These are phyloP conservation scores for Phytophthora cryptogea DNA, from an alignment of 352 stramenopile genomes.

Conservation along the genomic window DNA sequence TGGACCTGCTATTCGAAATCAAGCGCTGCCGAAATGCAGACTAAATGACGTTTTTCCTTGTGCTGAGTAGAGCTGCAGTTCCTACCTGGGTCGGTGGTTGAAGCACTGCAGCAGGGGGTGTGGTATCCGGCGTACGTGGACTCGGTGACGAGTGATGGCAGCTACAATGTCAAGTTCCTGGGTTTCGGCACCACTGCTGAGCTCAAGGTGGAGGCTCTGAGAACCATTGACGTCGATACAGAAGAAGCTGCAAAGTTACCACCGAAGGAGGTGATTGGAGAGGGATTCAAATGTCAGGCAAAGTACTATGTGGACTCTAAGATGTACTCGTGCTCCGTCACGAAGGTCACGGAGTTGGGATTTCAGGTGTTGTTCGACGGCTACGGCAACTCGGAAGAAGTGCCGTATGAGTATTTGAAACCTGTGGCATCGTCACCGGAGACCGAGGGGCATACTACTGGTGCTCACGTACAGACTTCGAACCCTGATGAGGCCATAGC, in stretches of 20 bases:
- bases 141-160: constrained; percentile 55
- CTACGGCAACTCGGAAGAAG: constrained; percentile 91
- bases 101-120: constrained; percentile 63
- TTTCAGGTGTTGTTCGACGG: constrained; percentile 88
- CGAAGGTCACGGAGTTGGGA: constrained; percentile 63
- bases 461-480: constrained; percentile 19
- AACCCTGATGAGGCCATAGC: constrained; percentile 24
- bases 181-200: constrained; percentile 71
- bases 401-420: constrained; percentile 89
- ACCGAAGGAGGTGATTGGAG: constrained; percentile 41
- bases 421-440: constrained; percentile 6
- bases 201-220: constrained; percentile 44
- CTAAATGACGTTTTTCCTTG: constrained; percentile 1
- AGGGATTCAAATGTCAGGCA: constrained; percentile 68
- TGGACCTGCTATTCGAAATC: neutral
- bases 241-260: constrained; percentile 35
- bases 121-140: constrained; percentile 77
- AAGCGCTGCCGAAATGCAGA: constrained; percentile 8
- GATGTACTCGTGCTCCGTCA: constrained; percentile 78
- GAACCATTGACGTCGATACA: constrained; percentile 42
- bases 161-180: constrained; percentile 76
- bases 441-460: constrained; percentile 16
- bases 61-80: constrained; percentile 43
- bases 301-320: constrained; percentile 84
- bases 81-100: constrained; percentile 48